Conservation (phyloP, 2,329 filamentous ascomycete genomes). For the Alternaria dauci region DNA sequence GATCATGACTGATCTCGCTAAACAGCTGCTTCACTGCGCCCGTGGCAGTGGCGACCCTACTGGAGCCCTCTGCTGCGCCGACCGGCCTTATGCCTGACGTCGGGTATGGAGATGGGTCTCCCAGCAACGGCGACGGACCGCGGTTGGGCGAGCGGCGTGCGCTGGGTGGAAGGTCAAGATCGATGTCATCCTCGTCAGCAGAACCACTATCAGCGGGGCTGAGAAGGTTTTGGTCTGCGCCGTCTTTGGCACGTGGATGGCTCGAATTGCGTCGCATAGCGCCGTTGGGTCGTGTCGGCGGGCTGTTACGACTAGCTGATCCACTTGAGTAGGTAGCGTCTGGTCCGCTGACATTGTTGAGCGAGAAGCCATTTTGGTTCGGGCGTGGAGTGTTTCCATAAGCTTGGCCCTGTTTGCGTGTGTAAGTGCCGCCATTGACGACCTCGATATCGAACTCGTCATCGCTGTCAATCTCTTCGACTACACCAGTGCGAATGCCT, state of each 20-base stretch:
- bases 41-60: constrained; percentile 69
- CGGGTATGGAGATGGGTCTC: constrained; percentile 48
- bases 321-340: constrained; percentile 68
- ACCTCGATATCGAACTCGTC: constrained; percentile 97
- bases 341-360: constrained; percentile 60
- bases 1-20: constrained; percentile 80
- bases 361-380: constrained; percentile 61
- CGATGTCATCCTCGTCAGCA: constrained; percentile 62
- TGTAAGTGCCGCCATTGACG: constrained; percentile 72
- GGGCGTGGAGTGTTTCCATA: constrained; percentile 78
- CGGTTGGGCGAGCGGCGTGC: constrained; percentile 58
- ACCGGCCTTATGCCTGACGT: constrained; percentile 47
- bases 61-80: constrained; percentile 31
- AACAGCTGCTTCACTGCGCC: constrained; percentile 83
- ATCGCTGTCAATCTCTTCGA: constrained; percentile 96
- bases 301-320: constrained; percentile 61
- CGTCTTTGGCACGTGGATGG: constrained; percentile 57
- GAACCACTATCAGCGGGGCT: constrained; percentile 57
- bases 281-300: constrained; percentile 51
- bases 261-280: constrained; percentile 63
- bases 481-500: constrained; percentile 93
- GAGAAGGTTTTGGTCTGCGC: constrained; percentile 64
- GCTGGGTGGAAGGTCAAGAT: constrained; percentile 68
- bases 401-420: constrained; percentile 78
- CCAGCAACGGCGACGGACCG: constrained; percentile 39